Evolutionary conservation across 1,284 basidiomycete species (phyloP).

Genomic region (Marasmius sp.): DNA sequence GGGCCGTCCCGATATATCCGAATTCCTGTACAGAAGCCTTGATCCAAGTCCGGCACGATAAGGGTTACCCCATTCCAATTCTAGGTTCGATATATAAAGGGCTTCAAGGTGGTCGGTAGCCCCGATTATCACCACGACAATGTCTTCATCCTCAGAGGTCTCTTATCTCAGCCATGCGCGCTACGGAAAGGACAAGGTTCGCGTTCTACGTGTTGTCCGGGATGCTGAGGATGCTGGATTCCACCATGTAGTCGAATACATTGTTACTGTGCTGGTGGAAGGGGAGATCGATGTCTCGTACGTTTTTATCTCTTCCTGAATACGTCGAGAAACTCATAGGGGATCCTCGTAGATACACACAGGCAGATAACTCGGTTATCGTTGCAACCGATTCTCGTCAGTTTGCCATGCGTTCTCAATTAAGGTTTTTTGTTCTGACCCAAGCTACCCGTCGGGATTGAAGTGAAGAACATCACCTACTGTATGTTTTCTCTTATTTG

Average conservation of each 20-base stretch:
- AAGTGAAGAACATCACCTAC: conserved; percentile 93
- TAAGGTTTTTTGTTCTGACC: conserved; percentile 1
- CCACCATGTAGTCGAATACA: conserved; percentile 82
- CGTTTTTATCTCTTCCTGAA: conserved; percentile 14
- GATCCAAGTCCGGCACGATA: too few species aligned
- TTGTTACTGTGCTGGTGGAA: conserved; percentile 75
- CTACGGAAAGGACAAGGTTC: conserved; percentile 87
- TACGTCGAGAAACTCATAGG: background rate
- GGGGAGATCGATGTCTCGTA: conserved; percentile 76
- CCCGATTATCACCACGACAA: background rate
- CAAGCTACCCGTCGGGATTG: conserved; percentile 3
- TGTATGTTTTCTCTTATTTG: conserved; percentile 45
- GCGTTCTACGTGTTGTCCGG: conserved; percentile 84
- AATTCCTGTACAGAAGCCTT: too few species aligned
- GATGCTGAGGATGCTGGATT: conserved; percentile 42
- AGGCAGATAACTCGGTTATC: conserved; percentile 82
- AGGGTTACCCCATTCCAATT: too few species aligned
- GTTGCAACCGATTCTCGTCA: conserved; percentile 87
- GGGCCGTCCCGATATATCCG: too few species aligned
- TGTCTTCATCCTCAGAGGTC: background rate
- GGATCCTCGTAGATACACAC: conserved; percentile 59
- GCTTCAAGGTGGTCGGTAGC: too few species aligned
- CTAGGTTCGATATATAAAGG: too few species aligned
- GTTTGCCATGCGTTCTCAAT: conserved; percentile 24
- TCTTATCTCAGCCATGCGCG: conserved; percentile 45